Evolutionary conservation across 805 yeast species (phyloP).

Genomic region (Saccharomycopsis vini): DNA sequence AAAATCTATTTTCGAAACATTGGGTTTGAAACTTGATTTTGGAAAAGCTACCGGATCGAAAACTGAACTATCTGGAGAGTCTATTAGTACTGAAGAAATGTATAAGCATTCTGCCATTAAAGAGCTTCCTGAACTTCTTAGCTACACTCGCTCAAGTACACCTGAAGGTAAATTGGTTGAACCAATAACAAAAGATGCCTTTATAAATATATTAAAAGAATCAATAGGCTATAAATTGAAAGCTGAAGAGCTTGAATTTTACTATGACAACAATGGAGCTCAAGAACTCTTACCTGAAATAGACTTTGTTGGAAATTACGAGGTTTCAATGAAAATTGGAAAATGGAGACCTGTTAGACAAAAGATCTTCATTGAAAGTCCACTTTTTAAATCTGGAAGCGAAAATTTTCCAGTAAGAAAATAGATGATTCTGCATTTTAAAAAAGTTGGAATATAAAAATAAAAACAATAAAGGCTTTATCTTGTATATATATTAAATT

Average conservation of each 20-base stretch:
- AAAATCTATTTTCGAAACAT: background rate
- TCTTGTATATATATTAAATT: too few relatives aligned
- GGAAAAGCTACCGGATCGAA: background rate
- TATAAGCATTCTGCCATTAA: slow-evolving; percentile 8
- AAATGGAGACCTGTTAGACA: background rate
- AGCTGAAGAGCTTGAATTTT: background rate
- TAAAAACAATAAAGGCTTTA: too few relatives aligned
- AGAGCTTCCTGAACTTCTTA: slow-evolving; percentile 7
- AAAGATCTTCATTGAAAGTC: background rate
- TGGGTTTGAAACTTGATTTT: background rate
- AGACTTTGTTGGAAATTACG: slow-evolving; percentile 11
- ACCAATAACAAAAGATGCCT: slow-evolving; percentile 7
- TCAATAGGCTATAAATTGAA: slow-evolving; percentile 10
- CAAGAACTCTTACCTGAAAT: background rate
- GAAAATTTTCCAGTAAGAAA: background rate
- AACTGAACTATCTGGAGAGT: too few relatives aligned
- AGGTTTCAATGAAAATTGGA: slow-evolving; percentile 5
- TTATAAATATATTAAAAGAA: slow-evolving; percentile 4
- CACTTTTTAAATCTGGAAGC: background rate
- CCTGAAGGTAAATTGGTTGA: slow-evolving; percentile 5
- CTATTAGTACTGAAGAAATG: too few relatives aligned
- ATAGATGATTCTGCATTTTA: too few relatives aligned
- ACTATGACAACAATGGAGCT: background rate
- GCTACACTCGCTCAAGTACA: background rate
- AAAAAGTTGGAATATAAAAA: too few relatives aligned